Base-by-base conservation (phyloP, 2,329 filamentous ascomycete genomes). In the Penicillium sp. region DNA sequence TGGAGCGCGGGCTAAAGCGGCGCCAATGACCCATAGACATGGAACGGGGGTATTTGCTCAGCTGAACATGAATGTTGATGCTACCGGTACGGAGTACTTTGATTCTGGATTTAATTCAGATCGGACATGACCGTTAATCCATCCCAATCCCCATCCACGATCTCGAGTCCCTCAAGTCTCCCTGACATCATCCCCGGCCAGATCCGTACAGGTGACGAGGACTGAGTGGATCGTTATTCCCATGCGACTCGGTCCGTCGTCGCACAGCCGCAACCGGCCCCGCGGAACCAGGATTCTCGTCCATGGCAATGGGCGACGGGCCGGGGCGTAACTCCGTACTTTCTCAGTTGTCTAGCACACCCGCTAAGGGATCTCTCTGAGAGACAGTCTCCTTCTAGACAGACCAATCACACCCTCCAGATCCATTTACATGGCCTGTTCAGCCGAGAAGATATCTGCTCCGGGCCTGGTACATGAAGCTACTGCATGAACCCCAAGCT, bases 1-100 rank as follows among this genome's bases (percentile, higher is more conserved):
- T 50, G 48, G 50, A 51, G 35, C 27, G 46, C 48, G 46, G 46
- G 45, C 47, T 47, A 50, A 48, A 52, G 47, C 44, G 45, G 44
- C 55, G 52, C 54, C 57, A 57, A 47, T 47, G 55, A 60, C 59
- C 60, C 60, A 55, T 61, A 51, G 59, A 56, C 53, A 55, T 61
- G 58, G 60, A 60, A 47, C 54, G 55, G 57, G 58, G 50, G 46
- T 47, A 38, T 41, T 41, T n/a, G n/a, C n/a, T n/a, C n/a, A n/a
- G n/a, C n/a, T n/a, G n/a, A n/a, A n/a, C n/a, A n/a, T n/a, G n/a
- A n/a, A n/a, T n/a, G n/a, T n/a, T n/a, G n/a, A n/a, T n/a, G n/a
- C n/a, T n/a, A n/a, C n/a, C n/a, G n/a, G n/a, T n/a, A n/a, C n/a
- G n/a, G n/a, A n/a, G n/a, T n/a, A n/a, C n/a, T n/a, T n/a, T n/a